Conservation (phyloP, 352 stramenopile genomes). For the Phytophthora hibernalis region DNA sequence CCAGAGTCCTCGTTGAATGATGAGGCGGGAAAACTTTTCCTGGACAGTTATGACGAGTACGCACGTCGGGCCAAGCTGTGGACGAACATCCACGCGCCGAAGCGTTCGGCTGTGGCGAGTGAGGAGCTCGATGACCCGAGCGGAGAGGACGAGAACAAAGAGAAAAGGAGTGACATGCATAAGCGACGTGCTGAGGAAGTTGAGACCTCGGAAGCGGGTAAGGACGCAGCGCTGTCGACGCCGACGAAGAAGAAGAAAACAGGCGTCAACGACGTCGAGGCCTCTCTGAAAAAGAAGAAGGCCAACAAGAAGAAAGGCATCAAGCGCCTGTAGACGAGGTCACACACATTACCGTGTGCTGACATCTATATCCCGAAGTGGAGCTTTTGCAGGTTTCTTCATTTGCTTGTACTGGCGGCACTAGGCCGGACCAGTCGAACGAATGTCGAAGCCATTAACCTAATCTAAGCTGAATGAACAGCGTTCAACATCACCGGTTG, state of each 20-base stretch:
- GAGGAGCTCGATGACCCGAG: slow-evolving; percentile 33
- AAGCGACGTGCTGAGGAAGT: slow-evolving; percentile 33
- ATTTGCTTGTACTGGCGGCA: slow-evolving; percentile 7
- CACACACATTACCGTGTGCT: background rate
- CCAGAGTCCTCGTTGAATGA: slow-evolving; percentile 99
- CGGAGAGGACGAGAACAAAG: slow-evolving; percentile 35
- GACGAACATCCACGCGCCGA: slow-evolving; percentile 91
- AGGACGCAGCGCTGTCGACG: slow-evolving; percentile 23
- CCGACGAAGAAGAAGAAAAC: slow-evolving; percentile 56
- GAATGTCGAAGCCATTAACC: slow-evolving; percentile 22
- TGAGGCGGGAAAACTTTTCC: slow-evolving; percentile 98
- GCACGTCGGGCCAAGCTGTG: slow-evolving; percentile 87
- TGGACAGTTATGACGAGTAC: slow-evolving; percentile 99
- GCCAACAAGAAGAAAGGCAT: slow-evolving; percentile 75
- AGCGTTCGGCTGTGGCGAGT: slow-evolving; percentile 36
- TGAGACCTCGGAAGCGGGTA: slow-evolving; percentile 15
- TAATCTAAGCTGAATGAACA: slow-evolving; percentile 40
- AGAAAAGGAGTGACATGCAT: slow-evolving; percentile 15
- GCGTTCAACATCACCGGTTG: slow-evolving; percentile 7
- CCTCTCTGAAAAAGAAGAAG: slow-evolving; percentile 71
- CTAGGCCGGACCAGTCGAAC: background rate
- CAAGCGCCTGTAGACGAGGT: slow-evolving; percentile 56
- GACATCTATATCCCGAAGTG: slow-evolving; percentile 3
- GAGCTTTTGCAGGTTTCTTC: slow-evolving; percentile 26
- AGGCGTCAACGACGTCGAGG: slow-evolving; percentile 35